Base-by-base conservation (phyloP, 805 yeast genomes). In the Cyberlindnera mrakii region DNA sequence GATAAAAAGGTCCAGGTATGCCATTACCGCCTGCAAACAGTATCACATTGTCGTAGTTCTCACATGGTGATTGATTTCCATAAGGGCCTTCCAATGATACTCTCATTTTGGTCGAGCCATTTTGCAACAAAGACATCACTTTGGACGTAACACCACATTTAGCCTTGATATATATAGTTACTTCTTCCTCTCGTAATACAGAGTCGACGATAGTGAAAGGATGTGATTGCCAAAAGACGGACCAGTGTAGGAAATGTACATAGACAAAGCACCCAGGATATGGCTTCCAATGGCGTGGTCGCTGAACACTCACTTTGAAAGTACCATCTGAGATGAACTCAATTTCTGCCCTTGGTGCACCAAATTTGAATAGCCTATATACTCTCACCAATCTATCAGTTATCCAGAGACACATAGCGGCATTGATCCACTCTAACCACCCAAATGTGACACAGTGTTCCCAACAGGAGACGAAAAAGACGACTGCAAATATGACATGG, bases 151-250 rank as follows among this genome's bases (percentile, higher is more conserved):
- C 57, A 48, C 87, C 88, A 8, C 69, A 69, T 54, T 77, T 77
- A 29, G 69, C 72, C 52, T 73, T 75, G 52, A 75, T 67, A 49
- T 65, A 70, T 36, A 74, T 62, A 5, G 67, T 63, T 9, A 77
- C 56, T 40, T 62, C 61, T 47, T 65, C 64, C 35, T 64, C 63
- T 40, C 64, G 63, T 6, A 63, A 59, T 4, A 58, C 58, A 3
- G 72, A 62, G 42, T 71, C 71, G 30, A 75, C 65, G 7, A 75
- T 63, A 2, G 90, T 80, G 63, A 85, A 82, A 4, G 90, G 90
- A 57, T 83, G 88, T 4, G 82, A 76, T 57, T 83, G 86, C 79
- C 81, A 80, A 57, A 81, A 77, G 36, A 70, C 62, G 3, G 63
- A 54, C 33, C 72, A 66, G 32, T 74, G 65, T 41, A 80, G 51